Conservation (phyloP, 345 rosid genomes). For the Aquilaria malaccensis region DNA sequence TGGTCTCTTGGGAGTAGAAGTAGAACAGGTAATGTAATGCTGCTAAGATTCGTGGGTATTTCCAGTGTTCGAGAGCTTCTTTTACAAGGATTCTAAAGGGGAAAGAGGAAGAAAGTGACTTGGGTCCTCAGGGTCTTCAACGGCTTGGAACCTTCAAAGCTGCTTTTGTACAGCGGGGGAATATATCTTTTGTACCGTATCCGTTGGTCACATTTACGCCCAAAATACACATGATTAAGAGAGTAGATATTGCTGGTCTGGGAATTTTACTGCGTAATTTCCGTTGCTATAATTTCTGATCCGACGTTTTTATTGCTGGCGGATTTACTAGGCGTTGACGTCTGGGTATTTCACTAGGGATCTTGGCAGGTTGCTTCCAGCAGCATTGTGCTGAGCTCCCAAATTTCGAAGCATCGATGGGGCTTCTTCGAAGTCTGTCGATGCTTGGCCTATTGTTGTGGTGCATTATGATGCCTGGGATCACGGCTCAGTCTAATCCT, state of each 20-base stretch:
- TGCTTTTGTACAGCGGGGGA: conserved; percentile 12
- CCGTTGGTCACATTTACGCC: conserved; percentile 10
- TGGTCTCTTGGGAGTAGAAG: conserved; percentile 2
- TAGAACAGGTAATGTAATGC: conserved; percentile 10
- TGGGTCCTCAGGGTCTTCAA: conserved; percentile 5
- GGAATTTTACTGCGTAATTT: conserved; percentile 2
- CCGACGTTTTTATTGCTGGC: conserved; percentile 9
- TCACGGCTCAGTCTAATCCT: conserved; percentile 27
- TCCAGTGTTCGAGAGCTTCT: conserved; percentile 15
- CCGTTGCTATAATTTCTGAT: conserved; percentile 2
- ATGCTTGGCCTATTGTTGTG: conserved; percentile 31
- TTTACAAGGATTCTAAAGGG: conserved; percentile 23
- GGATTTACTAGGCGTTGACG: conserved; percentile 3
- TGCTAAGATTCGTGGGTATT: conserved; percentile 15
- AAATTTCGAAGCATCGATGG: conserved; percentile 40
- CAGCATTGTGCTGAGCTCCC: conserved; percentile 25
- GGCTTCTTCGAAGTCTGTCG: conserved; percentile 51
- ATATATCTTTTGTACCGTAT: conserved; percentile 11
- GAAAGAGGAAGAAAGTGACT: conserved; percentile 6
- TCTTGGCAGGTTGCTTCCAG: conserved; percentile 13
- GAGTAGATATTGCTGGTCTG: conserved; percentile 6
- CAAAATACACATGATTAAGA: not conserved
- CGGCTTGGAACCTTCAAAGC: conserved; percentile 30
- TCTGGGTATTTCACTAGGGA: conserved; percentile 9
- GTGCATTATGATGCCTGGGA: conserved; percentile 19